A percentile compares a stretch with the other conserved stretches of the same genome.
phyloP scores from a whole-genome alignment of 2,329 filamentous ascomycete genomes.

The Amesomyces nigricolor region DNA sequence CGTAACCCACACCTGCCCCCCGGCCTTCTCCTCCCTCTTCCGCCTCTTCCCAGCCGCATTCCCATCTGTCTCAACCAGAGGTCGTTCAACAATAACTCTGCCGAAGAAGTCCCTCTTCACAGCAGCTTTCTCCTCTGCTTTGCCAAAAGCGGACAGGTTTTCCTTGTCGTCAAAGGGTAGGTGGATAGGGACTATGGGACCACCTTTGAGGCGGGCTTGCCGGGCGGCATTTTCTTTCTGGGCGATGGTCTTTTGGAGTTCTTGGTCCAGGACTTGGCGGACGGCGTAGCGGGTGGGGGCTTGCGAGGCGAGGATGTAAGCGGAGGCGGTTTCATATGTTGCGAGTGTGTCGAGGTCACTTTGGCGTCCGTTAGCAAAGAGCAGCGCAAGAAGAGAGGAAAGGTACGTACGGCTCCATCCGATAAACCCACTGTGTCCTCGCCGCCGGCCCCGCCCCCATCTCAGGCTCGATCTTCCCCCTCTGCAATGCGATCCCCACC shows the following conservation, averaged over 20 bases:
- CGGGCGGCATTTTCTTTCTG: conserved; percentile 61
- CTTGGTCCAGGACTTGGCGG: conserved; percentile 86
- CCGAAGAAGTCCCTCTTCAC: conserved; percentile 85
- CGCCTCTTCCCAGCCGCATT: conserved; percentile 32
- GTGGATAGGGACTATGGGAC: conserved; percentile 20
- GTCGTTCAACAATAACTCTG: conserved; percentile 50
- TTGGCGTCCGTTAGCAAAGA: neutral
- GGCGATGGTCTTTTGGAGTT: conserved; percentile 68
- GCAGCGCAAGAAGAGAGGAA: no score
- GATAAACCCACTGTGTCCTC: conserved; percentile 70
- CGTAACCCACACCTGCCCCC: conserved; percentile 67
- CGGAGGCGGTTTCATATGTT: conserved; percentile 63
- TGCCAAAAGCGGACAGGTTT: conserved; percentile 24
- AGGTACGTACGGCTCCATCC: conserved; percentile 69
- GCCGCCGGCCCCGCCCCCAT: conserved; percentile 39
- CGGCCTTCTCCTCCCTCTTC: conserved; percentile 39
- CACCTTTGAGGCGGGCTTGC: conserved; percentile 53
- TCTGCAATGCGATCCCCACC: conserved; percentile 74
- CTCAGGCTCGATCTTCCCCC: conserved; percentile 70
- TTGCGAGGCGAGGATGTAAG: conserved; percentile 49
- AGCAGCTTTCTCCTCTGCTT: conserved; percentile 31
- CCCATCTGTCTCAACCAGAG: conserved; percentile 38
- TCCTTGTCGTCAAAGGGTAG: conserved; percentile 38
- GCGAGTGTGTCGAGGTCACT: conserved; percentile 72
- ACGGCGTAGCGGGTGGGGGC: conserved; percentile 85